Evolutionary conservation across 2,329 filamentous ascomycete species (phyloP).

Genomic region (Fusarium pseudograminearum): DNA sequence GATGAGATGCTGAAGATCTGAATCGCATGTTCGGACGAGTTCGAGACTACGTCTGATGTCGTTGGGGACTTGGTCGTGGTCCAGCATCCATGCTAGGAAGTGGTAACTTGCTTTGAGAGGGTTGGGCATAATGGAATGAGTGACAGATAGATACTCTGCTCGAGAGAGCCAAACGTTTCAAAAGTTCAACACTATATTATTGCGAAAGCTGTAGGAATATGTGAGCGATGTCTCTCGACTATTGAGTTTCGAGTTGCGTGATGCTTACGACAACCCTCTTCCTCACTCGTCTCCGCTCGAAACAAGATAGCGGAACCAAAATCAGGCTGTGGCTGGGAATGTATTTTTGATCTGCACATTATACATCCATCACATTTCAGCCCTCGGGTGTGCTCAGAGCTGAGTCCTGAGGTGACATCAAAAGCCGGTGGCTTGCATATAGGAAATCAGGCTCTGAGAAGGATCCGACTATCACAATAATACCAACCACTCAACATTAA

Average conservation of each 20-base stretch:
- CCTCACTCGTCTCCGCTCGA: neutral
- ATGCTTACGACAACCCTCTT: neutral
- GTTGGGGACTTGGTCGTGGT: slow-evolving; percentile 46
- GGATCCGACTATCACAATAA: neutral
- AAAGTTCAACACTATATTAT: neutral
- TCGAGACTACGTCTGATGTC: slow-evolving; percentile 49
- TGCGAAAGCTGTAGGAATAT: neutral
- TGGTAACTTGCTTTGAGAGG: slow-evolving; percentile 30
- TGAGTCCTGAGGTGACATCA: slow-evolving; percentile 1
- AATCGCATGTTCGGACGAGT: slow-evolving; percentile 50
- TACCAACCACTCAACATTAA: slow-evolving; percentile 2
- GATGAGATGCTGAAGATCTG: slow-evolving; percentile 51
- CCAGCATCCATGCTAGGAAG: slow-evolving; percentile 34
- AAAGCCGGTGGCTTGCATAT: slow-evolving; percentile 17
- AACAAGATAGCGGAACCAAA: neutral
- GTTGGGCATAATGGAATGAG: slow-evolving; percentile 16
- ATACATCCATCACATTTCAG: neutral
- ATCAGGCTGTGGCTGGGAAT: neutral
- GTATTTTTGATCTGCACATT: slow-evolving; percentile 2
- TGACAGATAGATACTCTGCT: too few relatives aligned
- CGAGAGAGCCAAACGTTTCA: rapidly evolving
- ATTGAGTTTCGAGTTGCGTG: neutral
- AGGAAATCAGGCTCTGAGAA: slow-evolving; percentile 11
- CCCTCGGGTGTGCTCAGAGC: neutral
- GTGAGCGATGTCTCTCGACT: neutral